Evolutionary conservation across 768 basidiomycete species (phyloP), one percentile per base, ranked within the genome.

Genomic region (Kwoniella newhampshirensis): DNA sequence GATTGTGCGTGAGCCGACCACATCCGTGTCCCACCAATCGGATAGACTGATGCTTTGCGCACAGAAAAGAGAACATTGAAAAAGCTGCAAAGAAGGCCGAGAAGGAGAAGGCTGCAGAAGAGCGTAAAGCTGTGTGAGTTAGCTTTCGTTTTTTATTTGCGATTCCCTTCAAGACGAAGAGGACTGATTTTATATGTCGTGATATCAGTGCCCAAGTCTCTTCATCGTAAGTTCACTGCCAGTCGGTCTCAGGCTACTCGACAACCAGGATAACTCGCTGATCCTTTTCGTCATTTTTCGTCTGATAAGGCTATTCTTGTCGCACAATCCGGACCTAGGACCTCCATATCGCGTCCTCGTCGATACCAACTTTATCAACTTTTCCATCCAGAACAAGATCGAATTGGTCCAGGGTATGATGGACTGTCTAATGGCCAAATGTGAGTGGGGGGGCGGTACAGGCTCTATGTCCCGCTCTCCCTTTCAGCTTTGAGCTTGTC

Each of bases 351-450:
- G 94, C 18, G 90, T 99, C 25, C 84, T 99, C 36, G 91, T 99
- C 59, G 96, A 99, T 77, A 99, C 96, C 74, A 99, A 99, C 76
- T 98, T 99, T 67, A 99, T 99, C 82, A 98, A 98, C 75, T 94
- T 98, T 75, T 90, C 87, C 64, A 82, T 99, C 46, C 96, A 99
- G 79, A 99, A 98, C 78, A 96, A 97, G 77, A 79, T 99, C 63
- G 96, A 99, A 76, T 82, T 98, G 52, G 81, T 97, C 20, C 85
- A 87, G 68, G 92, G 89, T n/a, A 97, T 99, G 96, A 98, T 99
- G 96, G 96, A 99, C 72, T 94, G 91, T 70, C 81, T 98, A 15
- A 96, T 90, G 77, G 96, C 96, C 12, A 98, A 99, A 80, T 97
- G 94, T 94, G 64, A 54, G 84, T 76, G 43, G 13, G 52, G 7